A percentile compares a stretch with the other conserved stretches of the same genome.
Conservation (phyloP, 345 rosid species). For the Odontarrhena argentea region DNA sequence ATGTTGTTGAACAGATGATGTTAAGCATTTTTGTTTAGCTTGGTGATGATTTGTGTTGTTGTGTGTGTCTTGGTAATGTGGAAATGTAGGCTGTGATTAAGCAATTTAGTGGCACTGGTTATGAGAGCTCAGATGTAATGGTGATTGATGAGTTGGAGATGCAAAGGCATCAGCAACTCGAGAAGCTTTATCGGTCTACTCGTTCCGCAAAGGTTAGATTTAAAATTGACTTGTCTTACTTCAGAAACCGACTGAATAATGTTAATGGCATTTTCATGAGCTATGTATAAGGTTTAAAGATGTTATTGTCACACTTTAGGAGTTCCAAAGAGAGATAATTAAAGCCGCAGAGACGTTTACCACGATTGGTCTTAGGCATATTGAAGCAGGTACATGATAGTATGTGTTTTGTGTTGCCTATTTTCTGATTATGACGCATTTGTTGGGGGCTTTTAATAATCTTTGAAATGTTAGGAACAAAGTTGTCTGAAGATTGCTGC, state of each 20-base stretch:
- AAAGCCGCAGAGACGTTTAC: slow-evolving; percentile 81
- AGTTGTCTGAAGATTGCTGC: slow-evolving; percentile 84
- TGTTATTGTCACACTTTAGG: slow-evolving; percentile 52
- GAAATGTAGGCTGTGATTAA: slow-evolving; percentile 85
- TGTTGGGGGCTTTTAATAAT: slow-evolving; percentile 1
- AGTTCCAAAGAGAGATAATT: slow-evolving; percentile 79
- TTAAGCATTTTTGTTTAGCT: slow-evolving; percentile 7
- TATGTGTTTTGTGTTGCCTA: slow-evolving; percentile 5
- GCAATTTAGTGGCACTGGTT: slow-evolving; percentile 86
- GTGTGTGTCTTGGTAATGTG: neutral
- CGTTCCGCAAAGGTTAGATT: slow-evolving; percentile 71
- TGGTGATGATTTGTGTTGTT: slow-evolving; percentile 40
- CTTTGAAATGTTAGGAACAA: slow-evolving; percentile 60
- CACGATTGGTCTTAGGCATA: slow-evolving; percentile 73
- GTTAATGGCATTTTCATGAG: neutral
- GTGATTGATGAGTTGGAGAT: slow-evolving; percentile 90
- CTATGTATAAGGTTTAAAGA: neutral
- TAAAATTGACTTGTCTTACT: slow-evolving; percentile 11
- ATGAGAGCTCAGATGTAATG: slow-evolving; percentile 83
- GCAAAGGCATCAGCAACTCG: slow-evolving; percentile 94
- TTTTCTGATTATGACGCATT: slow-evolving; percentile 3
- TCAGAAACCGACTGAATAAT: neutral
- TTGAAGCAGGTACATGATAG: slow-evolving; percentile 72
- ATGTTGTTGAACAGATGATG: neutral
- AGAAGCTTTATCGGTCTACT: slow-evolving; percentile 80